Base-by-base conservation (phyloP, 1,284 basidiomycete species). In the Moesziomyces parantarcticus region DNA sequence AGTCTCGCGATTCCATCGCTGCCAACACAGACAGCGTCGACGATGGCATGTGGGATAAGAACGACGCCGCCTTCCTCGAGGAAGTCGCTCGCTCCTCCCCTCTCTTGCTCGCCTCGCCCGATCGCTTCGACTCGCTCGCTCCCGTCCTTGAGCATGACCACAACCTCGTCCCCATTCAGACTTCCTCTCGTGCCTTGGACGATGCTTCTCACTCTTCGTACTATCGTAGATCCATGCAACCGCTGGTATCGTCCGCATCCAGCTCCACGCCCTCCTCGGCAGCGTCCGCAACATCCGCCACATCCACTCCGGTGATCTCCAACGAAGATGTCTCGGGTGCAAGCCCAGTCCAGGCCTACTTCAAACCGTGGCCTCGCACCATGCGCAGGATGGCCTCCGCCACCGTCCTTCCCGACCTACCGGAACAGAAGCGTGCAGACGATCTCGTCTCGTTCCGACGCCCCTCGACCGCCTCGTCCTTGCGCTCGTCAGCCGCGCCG, bases 21-120 rank as follows among this genome's bases (percentile, higher is more conserved):
- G 48, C 49, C 14, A 52, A 51, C 13, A 42, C 48, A 5, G 64
- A 68, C 51, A 60, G 58, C 43, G 58, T 73, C 36, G 70, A 73
- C 26, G 53, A 59, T 36, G 70, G 26, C 32, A 63, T 73, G 57
- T 73, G 70, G 70, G 70, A 73, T 51, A 73, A 63, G 53, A 73
- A 68, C 50, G 70, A 73, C 29, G 60, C 70, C n/a, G 70, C 70
- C 18, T 73, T 73, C 43, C 64, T 73, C 46, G 52, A 73, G 34
- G 60, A 73, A 21, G 64, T 73, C 22, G 64, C 70, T 13, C 64
- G 57, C 29, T 32, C 50, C n/a, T 64, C 67, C 6, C 68, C 62
- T 7, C 32, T 55, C 6, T 32, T 65, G 8, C 50, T 59, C 21
- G 25, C 22, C 39, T 56, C 57, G 0, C 42, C 51, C 13, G 49